Evolutionary conservation across 2,329 filamentous ascomycete genomes (phyloP).

Genomic region (Calycina marina): DNA sequence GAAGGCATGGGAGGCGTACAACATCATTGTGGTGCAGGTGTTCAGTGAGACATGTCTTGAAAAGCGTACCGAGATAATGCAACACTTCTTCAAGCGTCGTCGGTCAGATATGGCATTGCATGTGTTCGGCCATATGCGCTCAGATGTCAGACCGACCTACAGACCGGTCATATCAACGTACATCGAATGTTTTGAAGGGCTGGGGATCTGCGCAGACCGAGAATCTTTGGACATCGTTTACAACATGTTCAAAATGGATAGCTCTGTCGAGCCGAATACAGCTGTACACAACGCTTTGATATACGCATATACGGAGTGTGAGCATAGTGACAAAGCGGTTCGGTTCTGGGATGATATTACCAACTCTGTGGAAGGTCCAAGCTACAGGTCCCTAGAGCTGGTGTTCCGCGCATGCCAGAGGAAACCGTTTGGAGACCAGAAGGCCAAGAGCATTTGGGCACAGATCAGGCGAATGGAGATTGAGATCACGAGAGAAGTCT

Average conservation of each 20-base stretch:
- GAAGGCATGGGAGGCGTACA: constrained; percentile 48
- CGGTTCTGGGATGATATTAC: constrained; percentile 76
- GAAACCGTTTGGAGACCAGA: constrained; percentile 39
- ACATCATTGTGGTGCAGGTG: constrained; percentile 44
- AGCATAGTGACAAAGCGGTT: constrained; percentile 49
- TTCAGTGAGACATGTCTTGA: constrained; percentile 51
- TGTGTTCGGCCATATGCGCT: constrained; percentile 90
- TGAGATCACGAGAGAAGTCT: constrained; percentile 58
- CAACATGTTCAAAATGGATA: constrained; percentile 90
- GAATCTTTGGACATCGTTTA: constrained; percentile 63
- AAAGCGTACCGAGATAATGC: constrained; percentile 61
- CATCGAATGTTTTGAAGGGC: constrained; percentile 59
- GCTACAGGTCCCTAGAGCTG: constrained; percentile 64
- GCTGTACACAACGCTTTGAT: constrained; percentile 72
- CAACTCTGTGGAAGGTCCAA: constrained; percentile 73
- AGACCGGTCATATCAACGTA: constrained; percentile 66
- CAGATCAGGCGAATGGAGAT: constrained; percentile 63
- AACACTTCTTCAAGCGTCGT: constrained; percentile 61
- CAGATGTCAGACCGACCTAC: constrained; percentile 45
- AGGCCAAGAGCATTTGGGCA: constrained; percentile 54
- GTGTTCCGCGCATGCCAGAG: constrained; percentile 67
- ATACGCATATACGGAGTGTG: constrained; percentile 65
- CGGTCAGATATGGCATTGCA: constrained; percentile 74
- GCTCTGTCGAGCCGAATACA: constrained; percentile 63
- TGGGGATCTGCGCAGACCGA: constrained; percentile 43